Evolutionary conservation across 805 yeast genomes (phyloP), one percentile per base, ranked within the genome.

Genomic region (Candida maesae): DNA sequence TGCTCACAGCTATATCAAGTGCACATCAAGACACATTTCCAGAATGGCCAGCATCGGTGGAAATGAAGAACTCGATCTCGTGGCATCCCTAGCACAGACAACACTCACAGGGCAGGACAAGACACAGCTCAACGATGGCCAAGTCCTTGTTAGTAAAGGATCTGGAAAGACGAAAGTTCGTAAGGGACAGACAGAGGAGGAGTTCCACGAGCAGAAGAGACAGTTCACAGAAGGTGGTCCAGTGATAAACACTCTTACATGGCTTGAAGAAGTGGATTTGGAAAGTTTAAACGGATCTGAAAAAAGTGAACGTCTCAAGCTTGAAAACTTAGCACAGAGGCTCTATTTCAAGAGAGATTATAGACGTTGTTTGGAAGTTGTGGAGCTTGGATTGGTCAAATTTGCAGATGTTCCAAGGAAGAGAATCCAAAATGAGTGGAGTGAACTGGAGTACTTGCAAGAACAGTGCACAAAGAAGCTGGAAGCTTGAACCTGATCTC

Each of bases 151-250:
- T 5, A 59, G 63, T 26, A 73, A 67, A 42, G 64, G 73, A 1
- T 68, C 76, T 1, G 79, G 79, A 0, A 64, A 68, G 41, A 55
- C 59, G 4, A 73, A 70, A 41, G 59, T 70, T 19, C 71, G 96
- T 31, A 86, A 84, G 52, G 81, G 79, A 0, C 96, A 88, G 56
- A 55, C 82, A 0, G 79, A 77, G 31, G 90, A 80, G 39, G 84
- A 76, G 42, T 88, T 64, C 49, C 62, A 56, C 25, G 54, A 44
- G 8, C 91, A 88, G 59, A 64, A 66, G 45, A 46, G 47, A 3
- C 74, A 71, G 52, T 87, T 78, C 54, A 61, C 60, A 47, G 35
- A 50, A 0, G 56, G 65, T 1, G 95, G 95, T 0, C 93, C 95
- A 0, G 63, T 66, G 1, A 52, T 74, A 15, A 76, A 78, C 40